Base-by-base conservation (phyloP, 2,329 filamentous ascomycete genomes). In the Monilinia laxa region DNA sequence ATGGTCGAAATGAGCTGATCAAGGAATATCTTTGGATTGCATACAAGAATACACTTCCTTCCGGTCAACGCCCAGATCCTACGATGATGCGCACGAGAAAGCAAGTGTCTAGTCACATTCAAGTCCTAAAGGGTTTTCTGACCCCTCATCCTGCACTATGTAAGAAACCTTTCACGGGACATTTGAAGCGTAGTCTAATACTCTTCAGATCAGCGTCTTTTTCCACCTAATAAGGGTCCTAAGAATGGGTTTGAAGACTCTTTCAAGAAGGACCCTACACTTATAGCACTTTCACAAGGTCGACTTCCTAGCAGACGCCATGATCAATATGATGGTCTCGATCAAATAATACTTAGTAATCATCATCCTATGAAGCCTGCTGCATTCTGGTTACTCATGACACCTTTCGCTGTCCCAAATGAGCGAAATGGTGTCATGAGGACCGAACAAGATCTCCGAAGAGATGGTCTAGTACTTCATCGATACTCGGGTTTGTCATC, bases 1-100 rank as follows among this genome's bases (percentile, higher is more conserved):
- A 87, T 71, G 87, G 88, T 5, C 85, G 88, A 59, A 90, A 90
- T 77, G 88, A 89, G 83, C 81, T 90, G 66, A 89, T 90, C 73
- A 85, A 83, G 73, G 86, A 88, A 76, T 90, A 90, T 76, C 82
- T 90, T 55, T 89, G 83, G 83, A 81, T 84, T 68, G 80, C 81
- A 12, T 76, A 77, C 47, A 38, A 69, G 3, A 68, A 74, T 52
- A 71, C 68, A 49, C 78, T 85, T 67, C 79, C 81, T 40, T 78
- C 81, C 3, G 82, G 82, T 3, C 77, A 77, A 58, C 77, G 79
- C 53, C 81, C 82, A 3, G 80, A 81, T 68, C 76, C 82, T 67
- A 82, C 76, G 20, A 79, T 81, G 72, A 75, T 74, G 69, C 75
- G 81, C 70, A 73, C 80, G 58, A 71, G 86, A 66, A 90, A 90